These are phyloP conservation scores for Lyophyllum semitale DNA, from an alignment of 768 basidiomycete species.

Conservation along the genomic window DNA sequence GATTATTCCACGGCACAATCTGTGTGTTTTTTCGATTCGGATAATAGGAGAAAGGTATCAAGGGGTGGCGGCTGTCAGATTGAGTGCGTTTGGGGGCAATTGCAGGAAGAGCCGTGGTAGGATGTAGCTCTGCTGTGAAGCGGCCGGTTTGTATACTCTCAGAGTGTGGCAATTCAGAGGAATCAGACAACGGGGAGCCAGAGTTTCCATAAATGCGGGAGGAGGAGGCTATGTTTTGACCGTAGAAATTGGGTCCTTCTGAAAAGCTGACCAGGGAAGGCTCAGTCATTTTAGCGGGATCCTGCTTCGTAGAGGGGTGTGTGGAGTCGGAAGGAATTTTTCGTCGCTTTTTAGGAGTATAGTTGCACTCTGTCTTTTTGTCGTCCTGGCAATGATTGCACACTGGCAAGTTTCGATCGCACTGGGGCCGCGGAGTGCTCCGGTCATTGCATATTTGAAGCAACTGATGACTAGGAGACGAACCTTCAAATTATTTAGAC, in stretches of 20 bases:
- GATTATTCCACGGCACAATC: constrained; percentile 61
- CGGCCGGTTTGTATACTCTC: constrained; percentile 26
- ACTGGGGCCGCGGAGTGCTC: constrained; percentile 40
- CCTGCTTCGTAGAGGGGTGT: constrained; percentile 9
- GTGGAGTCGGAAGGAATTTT: constrained; percentile 40
- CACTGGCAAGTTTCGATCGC: constrained; percentile 70
- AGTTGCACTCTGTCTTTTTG: constrained; percentile 60
- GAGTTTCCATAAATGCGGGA: background rate
- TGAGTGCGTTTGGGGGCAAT: background rate
- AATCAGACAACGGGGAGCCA: constrained; percentile 20
- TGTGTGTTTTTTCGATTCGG: constrained; percentile 4
- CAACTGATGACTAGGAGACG: constrained; percentile 18
- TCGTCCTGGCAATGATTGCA: constrained; percentile 68
- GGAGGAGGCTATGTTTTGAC: constrained; percentile 42
- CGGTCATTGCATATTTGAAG: background rate
- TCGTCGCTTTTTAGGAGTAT: constrained; percentile 71
- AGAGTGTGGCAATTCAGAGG: background rate
- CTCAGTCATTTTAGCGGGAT: constrained; percentile 12
- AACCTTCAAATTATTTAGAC: constrained; percentile 67
- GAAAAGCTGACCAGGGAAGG: constrained; percentile 15
- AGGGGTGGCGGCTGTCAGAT: background rate
- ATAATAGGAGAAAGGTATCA: background rate
- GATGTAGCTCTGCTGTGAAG: constrained; percentile 29
- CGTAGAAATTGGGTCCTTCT: constrained; percentile 35
- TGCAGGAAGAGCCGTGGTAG: constrained; percentile 2